Evolutionary conservation across 73 alveolate genomes (phyloP).

Genomic region (Paramecium pentaurelia): DNA sequence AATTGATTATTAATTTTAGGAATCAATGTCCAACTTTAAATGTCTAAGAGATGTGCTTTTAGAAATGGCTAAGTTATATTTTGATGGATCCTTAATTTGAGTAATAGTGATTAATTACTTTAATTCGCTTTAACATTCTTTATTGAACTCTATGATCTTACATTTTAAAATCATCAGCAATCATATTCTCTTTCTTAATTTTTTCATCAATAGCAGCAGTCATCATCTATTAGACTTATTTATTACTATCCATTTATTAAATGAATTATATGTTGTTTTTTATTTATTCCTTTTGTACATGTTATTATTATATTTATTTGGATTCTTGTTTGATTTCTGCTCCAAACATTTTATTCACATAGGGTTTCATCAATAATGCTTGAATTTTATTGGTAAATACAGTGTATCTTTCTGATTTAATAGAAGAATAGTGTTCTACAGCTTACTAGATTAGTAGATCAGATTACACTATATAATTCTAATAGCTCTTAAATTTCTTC

Average conservation of each 20-base stretch:
- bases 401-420: neutral
- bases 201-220: constrained; percentile 33
- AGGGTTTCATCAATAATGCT: neutral
- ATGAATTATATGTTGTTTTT: neutral
- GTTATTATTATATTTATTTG: neutral
- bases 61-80: constrained; percentile 16
- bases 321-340: neutral
- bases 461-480: constrained; percentile 22
- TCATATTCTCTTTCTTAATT: neutral
- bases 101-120: neutral
- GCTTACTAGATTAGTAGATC: neutral
- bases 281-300: neutral
- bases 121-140: neutral
- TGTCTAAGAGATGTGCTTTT: constrained; percentile 29
- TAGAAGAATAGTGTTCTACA: constrained; percentile 24
- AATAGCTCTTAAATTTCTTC: neutral
- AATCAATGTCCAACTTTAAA: neutral
- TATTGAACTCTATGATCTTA: constrained; percentile 11
- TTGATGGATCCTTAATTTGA: neutral
- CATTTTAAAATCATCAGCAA: constrained; percentile 38
- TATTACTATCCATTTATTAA: constrained; percentile 16
- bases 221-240: constrained; percentile 16
- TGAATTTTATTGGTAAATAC: constrained; percentile 10
- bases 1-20: neutral
- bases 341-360: neutral